Conservation (phyloP, 768 basidiomycete genomes). For the Suillus sp. region DNA sequence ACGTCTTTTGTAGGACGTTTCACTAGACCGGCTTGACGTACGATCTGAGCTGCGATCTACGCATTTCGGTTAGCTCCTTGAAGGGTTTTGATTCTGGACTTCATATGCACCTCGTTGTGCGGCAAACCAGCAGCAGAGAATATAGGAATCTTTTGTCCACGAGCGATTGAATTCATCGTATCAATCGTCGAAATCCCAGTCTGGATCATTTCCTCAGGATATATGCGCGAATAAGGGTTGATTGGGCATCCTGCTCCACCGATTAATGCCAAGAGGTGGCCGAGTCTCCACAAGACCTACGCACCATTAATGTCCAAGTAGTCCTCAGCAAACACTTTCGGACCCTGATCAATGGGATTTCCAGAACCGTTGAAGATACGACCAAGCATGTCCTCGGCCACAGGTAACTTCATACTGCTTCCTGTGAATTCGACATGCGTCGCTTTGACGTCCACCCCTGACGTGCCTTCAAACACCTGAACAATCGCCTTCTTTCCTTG, state of each 20-base stretch:
- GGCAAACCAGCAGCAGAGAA: slow-evolving; percentile 99
- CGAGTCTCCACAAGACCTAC: slow-evolving; percentile 27
- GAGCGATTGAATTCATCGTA: slow-evolving; percentile 98
- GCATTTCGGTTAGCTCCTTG: slow-evolving; percentile 1
- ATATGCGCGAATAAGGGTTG: slow-evolving; percentile 97
- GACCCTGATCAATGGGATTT: slow-evolving; percentile 97
- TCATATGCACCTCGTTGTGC: slow-evolving; percentile 82
- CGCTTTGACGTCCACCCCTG: slow-evolving; percentile 95
- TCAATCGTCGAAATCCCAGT: slow-evolving; percentile 99
- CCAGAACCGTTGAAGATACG: slow-evolving; percentile 99
- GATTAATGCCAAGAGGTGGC: slow-evolving; percentile 15
- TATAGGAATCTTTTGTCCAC: slow-evolving; percentile 99
- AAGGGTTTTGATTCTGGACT: neutral
- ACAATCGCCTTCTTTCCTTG: slow-evolving; percentile 99
- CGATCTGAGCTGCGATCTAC: slow-evolving; percentile 99
- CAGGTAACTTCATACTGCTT: slow-evolving; percentile 97
- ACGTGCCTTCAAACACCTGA: slow-evolving; percentile 98
- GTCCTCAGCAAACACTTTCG: slow-evolving; percentile 99
- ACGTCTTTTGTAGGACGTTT: slow-evolving; percentile 96
- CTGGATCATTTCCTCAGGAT: slow-evolving; percentile 99
- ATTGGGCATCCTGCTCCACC: slow-evolving; percentile 83
- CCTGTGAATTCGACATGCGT: slow-evolving; percentile 99
- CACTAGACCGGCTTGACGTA: slow-evolving; percentile 97
- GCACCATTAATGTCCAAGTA: slow-evolving; percentile 98
- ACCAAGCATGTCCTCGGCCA: slow-evolving; percentile 98